Evolutionary conservation across 352 stramenopile species (phyloP).

Genomic region (Pythium chondricola): DNA sequence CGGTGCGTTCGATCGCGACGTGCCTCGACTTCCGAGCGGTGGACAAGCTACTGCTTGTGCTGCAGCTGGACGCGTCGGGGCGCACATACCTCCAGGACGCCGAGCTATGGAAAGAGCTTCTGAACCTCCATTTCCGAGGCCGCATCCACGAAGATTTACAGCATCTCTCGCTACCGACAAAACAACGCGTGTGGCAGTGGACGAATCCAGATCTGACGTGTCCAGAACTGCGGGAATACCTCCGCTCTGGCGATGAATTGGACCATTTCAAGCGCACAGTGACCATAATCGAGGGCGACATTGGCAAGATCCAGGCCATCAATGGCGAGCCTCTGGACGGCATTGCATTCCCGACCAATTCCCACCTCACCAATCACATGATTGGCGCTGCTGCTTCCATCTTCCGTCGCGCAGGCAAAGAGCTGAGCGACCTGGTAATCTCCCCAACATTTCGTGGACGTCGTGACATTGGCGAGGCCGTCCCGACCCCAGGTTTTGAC

Average conservation of each 20-base stretch:
- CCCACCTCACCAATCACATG: constrained; percentile 22
- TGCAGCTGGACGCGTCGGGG: constrained; percentile 14
- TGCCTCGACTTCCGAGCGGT: constrained; percentile 9
- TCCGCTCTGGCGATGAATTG: constrained; percentile 16
- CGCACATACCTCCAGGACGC: constrained; percentile 11
- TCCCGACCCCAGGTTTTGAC: constrained; percentile 43
- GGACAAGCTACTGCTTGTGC: constrained; percentile 14
- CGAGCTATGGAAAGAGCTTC: constrained; percentile 16
- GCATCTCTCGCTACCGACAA: constrained; percentile 11
- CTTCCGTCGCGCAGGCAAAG: constrained; percentile 23
- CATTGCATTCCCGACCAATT: constrained; percentile 27
- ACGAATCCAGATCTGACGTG: constrained; percentile 3
- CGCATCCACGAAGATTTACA: constrained; percentile 6
- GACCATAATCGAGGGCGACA: constrained; percentile 17
- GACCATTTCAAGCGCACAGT: constrained; percentile 17
- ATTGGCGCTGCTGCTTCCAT: constrained; percentile 22
- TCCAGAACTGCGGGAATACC: constrained; percentile 11
- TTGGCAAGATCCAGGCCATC: constrained; percentile 20
- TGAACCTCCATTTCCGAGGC: constrained; percentile 12
- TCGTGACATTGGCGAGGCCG: constrained; percentile 24
- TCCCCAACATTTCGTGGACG: background rate
- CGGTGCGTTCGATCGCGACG: constrained; percentile 7
- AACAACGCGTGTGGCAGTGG: constrained; percentile 16
- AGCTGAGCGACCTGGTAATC: constrained; percentile 9
- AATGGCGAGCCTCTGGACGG: constrained; percentile 11